Evolutionary conservation across 345 rosid species (phyloP), one percentile per base, ranked within the genome.

Genomic region (Anacardium occidentale): DNA sequence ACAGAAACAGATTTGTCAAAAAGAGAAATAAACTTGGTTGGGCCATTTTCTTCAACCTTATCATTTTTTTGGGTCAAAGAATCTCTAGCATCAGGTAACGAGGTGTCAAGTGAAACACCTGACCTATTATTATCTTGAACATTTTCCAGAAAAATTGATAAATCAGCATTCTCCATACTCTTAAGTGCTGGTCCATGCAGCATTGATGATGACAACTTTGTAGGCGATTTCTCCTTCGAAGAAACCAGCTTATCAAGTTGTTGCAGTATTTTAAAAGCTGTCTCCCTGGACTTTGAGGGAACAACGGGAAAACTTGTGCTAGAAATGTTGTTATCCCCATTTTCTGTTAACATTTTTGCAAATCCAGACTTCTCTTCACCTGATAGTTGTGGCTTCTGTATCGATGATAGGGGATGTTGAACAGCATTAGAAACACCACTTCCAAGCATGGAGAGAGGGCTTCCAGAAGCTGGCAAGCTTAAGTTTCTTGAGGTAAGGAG

Each of bases 211-310:
- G 96, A 91, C 83, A 90, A 79, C 84, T 81, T 87, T 52, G 86
- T 64, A 5, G 96, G 96, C 60, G 95, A 84, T 70, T 86, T 95
- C 69, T 87, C 97, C 84, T 79, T 87, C 1, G 87, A 61, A 32
- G 91, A 79, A 15, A 83, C 90, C 75, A 93, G 72, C 63, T 59
- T 82, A 78, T 90, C 91, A 73, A 93, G 86, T 58, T 90, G 89
- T 83, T 85, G 81, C 68, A 93, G 78, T 76, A 96, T 93, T 83
- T 89, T 89, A 72, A 90, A 79, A 82, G 98, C 98, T 85, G 76
- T 75, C 78, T 90, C 90, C 64, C 85, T 85, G 74, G 99, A 96
- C 82, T 85, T 83, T 34, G 96, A 86, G 65, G 98, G 88, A 54
- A 87, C 90, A 76, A 85, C 65, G 21, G 83, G 68, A 73, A 71